A percentile compares a stretch with the other conserved stretches of the same genome.
These are phyloP conservation scores for Xylaria multiplex DNA, from an alignment of 2,329 filamentous ascomycete species.

Conservation along the genomic window DNA sequence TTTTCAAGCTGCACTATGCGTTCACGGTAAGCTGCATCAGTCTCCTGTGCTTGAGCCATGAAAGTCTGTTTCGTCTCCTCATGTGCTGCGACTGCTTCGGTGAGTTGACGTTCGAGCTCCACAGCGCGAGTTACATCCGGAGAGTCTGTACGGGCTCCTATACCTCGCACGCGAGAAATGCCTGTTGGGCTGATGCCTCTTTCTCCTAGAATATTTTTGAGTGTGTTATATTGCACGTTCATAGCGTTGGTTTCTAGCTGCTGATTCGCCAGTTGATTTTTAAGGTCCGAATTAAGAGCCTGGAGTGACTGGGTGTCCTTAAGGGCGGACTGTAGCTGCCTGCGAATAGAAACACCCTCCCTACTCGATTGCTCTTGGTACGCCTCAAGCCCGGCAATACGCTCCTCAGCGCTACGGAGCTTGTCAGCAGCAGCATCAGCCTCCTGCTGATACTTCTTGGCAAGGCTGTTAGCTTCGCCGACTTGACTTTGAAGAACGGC, in stretches of 20 bases:
- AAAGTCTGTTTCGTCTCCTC: slow-evolving; percentile 85
- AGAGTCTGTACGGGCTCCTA: slow-evolving; percentile 79
- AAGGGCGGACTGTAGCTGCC: slow-evolving; percentile 86
- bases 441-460: slow-evolving; percentile 88
- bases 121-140: slow-evolving; percentile 82
- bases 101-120: slow-evolving; percentile 89
- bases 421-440: slow-evolving; percentile 89
- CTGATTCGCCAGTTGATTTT: slow-evolving; percentile 82
- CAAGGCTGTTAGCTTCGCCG: slow-evolving; percentile 78
- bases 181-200: slow-evolving; percentile 84
- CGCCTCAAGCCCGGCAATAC: slow-evolving; percentile 93
- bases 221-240: slow-evolving; percentile 87
- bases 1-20: slow-evolving; percentile 94
- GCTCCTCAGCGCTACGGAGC: slow-evolving; percentile 90
- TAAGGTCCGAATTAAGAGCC: slow-evolving; percentile 81
- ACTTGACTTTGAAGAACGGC: slow-evolving; percentile 82
- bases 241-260: slow-evolving; percentile 95
- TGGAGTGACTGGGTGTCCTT: slow-evolving; percentile 86
- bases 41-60: slow-evolving; percentile 82
- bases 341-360: slow-evolving; percentile 87
- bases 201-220: slow-evolving; percentile 92
- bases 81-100: slow-evolving; percentile 78
- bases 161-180: slow-evolving; percentile 74
- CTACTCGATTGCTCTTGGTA: slow-evolving; percentile 98
- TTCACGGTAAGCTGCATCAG: slow-evolving; percentile 89